Percentiles rank a stretch among this genome's conserved stretches.
These are phyloP conservation scores for Cercospora beticola DNA, from an alignment of 2,329 filamentous ascomycete species.

Conservation along the genomic window DNA sequence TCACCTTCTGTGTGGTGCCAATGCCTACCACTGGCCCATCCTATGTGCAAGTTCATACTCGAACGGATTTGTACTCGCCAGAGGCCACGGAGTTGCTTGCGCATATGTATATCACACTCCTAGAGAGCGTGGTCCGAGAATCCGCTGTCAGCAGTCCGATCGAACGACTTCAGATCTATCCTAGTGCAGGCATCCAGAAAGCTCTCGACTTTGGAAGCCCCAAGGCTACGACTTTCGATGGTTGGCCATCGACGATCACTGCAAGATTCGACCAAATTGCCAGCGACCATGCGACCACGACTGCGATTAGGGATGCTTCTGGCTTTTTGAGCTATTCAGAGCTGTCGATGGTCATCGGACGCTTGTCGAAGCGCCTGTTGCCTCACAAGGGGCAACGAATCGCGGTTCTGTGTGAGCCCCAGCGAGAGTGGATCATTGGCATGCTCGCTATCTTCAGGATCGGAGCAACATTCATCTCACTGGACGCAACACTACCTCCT, in stretches of 20 bases:
- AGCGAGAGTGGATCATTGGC: constrained; percentile 16
- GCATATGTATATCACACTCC: constrained; percentile 18
- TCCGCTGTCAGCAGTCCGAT: constrained; percentile 4
- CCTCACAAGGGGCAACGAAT: constrained; percentile 12
- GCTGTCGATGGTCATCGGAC: constrained; percentile 5
- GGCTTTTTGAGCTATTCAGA: constrained; percentile 19
- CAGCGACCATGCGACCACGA: neutral
- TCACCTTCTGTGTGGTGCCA: constrained; percentile 20
- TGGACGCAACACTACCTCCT: constrained; percentile 21
- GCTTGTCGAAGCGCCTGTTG: constrained; percentile 7
- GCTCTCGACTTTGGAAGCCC: constrained; percentile 16
- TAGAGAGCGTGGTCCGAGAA: constrained; percentile 10
- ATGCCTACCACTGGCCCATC: constrained; percentile 19
- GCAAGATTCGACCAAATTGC: constrained; percentile 15
- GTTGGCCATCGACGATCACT: constrained; percentile 20
- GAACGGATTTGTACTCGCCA: constrained; percentile 21
- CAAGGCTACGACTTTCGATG: neutral
- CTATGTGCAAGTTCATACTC: constrained; percentile 18
- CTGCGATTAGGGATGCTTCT: constrained; percentile 12
- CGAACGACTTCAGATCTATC: constrained; percentile 15
- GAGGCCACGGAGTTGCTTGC: constrained; percentile 20
- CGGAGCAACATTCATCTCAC: constrained; percentile 18
- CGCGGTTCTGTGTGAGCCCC: constrained; percentile 18
- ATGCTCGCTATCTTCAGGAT: constrained; percentile 19
- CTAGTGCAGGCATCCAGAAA: constrained; percentile 5